Percentiles rank a stretch among this genome's conserved stretches.
These are phyloP conservation scores for Pyrenophora teres DNA, from an alignment of 2,329 filamentous ascomycete genomes.

Conservation along the genomic window DNA sequence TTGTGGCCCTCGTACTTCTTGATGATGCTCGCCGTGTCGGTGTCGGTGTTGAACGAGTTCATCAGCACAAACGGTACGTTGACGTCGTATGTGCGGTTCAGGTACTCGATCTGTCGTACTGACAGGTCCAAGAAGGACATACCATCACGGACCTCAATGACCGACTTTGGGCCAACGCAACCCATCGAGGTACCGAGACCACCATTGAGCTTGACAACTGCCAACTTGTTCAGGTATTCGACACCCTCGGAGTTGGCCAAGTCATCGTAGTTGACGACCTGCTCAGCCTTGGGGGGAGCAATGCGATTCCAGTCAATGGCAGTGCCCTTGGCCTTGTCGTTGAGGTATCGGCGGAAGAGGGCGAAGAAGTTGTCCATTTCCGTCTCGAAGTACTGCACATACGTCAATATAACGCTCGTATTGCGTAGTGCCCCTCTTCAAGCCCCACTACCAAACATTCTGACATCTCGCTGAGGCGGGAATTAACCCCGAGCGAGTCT, in stretches of 20 bases:
- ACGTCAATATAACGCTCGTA: constrained; percentile 22
- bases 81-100: constrained; percentile 96
- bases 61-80: constrained; percentile 98
- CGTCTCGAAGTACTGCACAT: constrained; percentile 81
- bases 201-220: constrained; percentile 98
- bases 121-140: constrained; percentile 99
- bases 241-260: constrained; percentile 89
- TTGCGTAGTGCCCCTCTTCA: constrained; percentile 19
- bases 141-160: constrained; percentile 98
- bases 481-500: constrained; percentile 2
- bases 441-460: background rate
- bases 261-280: constrained; percentile 94
- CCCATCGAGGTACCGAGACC: constrained; percentile 99
- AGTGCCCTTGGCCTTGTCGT: constrained; percentile 98
- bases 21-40: constrained; percentile 97
- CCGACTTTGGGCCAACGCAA: constrained; percentile 98
- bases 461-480: constrained; percentile 2
- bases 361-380: constrained; percentile 99
- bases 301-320: constrained; percentile 96
- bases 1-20: constrained; percentile 99
- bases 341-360: constrained; percentile 96
- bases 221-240: constrained; percentile 94
- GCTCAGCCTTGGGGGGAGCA: constrained; percentile 85
- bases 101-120: constrained; percentile 97
- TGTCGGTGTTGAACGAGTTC: constrained; percentile 99